Conservation (phyloP, 805 yeast species). For the Candida qinlingensis region DNA sequence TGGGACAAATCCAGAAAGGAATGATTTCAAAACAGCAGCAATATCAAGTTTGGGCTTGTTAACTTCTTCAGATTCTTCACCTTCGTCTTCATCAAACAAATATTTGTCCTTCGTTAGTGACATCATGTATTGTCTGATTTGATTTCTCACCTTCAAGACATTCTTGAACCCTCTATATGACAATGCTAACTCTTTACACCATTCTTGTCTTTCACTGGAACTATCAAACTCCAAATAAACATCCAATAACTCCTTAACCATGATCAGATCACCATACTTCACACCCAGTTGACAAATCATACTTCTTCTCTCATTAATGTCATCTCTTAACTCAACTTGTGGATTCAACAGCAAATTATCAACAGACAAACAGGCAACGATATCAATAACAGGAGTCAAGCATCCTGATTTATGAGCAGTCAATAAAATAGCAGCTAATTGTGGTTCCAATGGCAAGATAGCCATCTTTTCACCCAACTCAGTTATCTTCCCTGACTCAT, state of each 20-base stretch:
- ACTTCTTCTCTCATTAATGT: slow-evolving; percentile 68
- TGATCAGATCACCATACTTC: slow-evolving; percentile 74
- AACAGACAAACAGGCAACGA: slow-evolving; percentile 88
- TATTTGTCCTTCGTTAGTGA: slow-evolving; percentile 36
- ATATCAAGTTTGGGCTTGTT: slow-evolving; percentile 38
- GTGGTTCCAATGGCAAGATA: slow-evolving; percentile 87
- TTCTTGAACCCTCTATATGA: slow-evolving; percentile 77
- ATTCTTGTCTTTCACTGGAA: slow-evolving; percentile 54
- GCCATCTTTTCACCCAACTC: slow-evolving; percentile 82
- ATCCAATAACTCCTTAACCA: slow-evolving; percentile 74
- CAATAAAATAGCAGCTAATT: slow-evolving; percentile 77
- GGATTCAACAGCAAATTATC: slow-evolving; percentile 84
- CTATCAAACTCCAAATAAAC: slow-evolving; percentile 42
- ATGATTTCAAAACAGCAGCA: slow-evolving; percentile 64
- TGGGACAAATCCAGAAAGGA: slow-evolving; percentile 75
- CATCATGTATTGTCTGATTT: slow-evolving; percentile 64
- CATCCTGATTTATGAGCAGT: slow-evolving; percentile 53
- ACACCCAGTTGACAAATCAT: slow-evolving; percentile 67
- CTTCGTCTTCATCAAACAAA: slow-evolving; percentile 18
- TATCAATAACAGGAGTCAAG: slow-evolving; percentile 69
- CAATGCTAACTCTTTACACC: slow-evolving; percentile 80
- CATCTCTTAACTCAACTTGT: slow-evolving; percentile 75
- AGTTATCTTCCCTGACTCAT: slow-evolving; percentile 73
- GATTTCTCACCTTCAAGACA: slow-evolving; percentile 69
- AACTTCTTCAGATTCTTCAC: background rate